Base-by-base conservation (phyloP, 2,329 filamentous ascomycete genomes). In the Neonectria magnoliae region DNA sequence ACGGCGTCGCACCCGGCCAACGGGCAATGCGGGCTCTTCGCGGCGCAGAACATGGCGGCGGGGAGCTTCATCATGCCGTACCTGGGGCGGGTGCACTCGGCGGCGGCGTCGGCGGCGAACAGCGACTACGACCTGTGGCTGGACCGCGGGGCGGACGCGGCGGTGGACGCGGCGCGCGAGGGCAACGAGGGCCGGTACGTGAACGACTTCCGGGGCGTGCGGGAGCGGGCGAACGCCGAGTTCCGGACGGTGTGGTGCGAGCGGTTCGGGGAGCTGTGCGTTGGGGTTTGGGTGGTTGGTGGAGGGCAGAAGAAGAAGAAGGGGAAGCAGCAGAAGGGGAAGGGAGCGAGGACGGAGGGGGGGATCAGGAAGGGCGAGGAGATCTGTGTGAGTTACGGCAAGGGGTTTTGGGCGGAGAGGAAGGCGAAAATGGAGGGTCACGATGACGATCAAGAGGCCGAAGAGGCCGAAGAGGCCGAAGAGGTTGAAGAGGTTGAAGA, bases 171-270 rank as follows among this genome's bases (percentile, higher is more conserved):
- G 4, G 83, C 81, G 16, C 75, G 73, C 41, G 77, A 77, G 57
- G 89, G 89, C 11, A 91, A 90, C 71, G 89, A 91, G 78, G 88
- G 86, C 2, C 80, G 89, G 10, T 91, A 90, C 69, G 83, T 90
- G 50, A 91, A 91, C 72, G 89, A 91, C 76, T 91, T 88, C 70
- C 81, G 89, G 7, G 88, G 89, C 4, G 82, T 91, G 2, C 79
- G 79, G 13, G 80, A 78, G 53, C 77, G 82, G 62, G 80, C 86
- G 1, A 89, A 89, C 65, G 86, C 86, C 7, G 87, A 89, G 78
- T 90, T 90, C 69, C 81, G 79, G 45, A 84, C 86, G 67, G 84
- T 84, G 2, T 90, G 87, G 86, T 86, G 88, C 75, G 76, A 77
- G 68, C 75, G 81, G 25, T 82, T 80, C 52, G 79, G 81, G 5